Conservation (phyloP, 768 basidiomycete genomes). For the Collybiopsis confluens region DNA sequence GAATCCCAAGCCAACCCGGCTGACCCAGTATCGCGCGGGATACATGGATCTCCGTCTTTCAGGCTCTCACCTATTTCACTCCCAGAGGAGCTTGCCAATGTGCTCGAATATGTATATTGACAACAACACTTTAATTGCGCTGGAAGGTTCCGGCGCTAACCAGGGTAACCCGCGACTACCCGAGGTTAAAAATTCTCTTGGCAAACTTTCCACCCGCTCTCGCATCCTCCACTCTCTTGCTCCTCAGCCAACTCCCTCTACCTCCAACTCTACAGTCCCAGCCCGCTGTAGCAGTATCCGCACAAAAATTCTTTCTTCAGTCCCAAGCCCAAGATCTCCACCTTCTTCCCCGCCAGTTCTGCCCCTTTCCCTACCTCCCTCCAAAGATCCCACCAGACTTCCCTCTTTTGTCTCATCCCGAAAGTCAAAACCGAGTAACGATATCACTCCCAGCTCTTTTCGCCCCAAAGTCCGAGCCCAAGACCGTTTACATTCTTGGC, state of each 20-base stretch:
- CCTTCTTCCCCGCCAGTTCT: neutral
- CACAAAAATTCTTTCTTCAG: too few species aligned
- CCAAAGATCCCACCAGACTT: neutral
- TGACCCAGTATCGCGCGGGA: constrained; percentile 17
- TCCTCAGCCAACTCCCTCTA: too few species aligned
- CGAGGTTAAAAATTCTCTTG: too few species aligned
- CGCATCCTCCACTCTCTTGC: too few species aligned
- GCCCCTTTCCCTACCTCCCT: neutral
- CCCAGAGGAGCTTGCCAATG: neutral
- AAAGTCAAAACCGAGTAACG: neutral
- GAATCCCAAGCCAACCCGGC: constrained; percentile 15
- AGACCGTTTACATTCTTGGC: neutral
- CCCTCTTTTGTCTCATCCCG: neutral
- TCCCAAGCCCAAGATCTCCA: neutral
- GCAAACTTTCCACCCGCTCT: too few species aligned
- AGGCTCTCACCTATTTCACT: neutral
- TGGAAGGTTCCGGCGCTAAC: too few species aligned
- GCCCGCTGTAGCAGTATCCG: too few species aligned
- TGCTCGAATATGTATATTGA: constrained; percentile 2
- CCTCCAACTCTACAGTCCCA: too few species aligned
- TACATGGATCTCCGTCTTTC: neutral
- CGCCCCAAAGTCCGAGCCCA: neutral
- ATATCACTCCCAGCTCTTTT: neutral
- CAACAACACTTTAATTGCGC: too few species aligned
- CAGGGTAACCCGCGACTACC: too few species aligned